phyloP scores from a whole-genome alignment of 1,284 basidiomycete species.

The Stygiomarasmius scandens region DNA sequence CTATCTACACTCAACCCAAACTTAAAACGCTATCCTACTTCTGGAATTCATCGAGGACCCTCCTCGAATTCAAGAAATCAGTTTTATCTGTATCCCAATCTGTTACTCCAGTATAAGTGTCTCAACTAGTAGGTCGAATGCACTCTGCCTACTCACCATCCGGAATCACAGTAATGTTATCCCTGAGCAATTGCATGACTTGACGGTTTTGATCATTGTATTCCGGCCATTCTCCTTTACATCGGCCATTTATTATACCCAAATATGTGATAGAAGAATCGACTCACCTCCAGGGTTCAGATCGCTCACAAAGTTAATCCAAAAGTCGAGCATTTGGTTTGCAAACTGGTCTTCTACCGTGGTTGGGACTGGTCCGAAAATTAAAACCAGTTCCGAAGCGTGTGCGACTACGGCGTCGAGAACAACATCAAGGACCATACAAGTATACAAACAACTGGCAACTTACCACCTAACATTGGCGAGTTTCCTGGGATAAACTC shows the following conservation, averaged over 20 bases:
- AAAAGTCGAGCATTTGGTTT: conserved; percentile 50
- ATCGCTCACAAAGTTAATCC: conserved; percentile 56
- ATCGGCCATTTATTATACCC: conserved; percentile 1
- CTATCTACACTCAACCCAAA: too few species aligned
- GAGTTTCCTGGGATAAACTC: conserved; percentile 58
- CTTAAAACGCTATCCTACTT: conserved; percentile 34
- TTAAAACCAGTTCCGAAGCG: conserved; percentile 48
- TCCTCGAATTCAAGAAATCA: conserved; percentile 41
- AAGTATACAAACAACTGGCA: too few species aligned
- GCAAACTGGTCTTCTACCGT: conserved; percentile 48
- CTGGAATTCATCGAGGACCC: conserved; percentile 49
- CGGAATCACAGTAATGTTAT: conserved; percentile 51
- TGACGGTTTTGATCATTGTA: conserved; percentile 36
- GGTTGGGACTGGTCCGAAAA: conserved; percentile 50
- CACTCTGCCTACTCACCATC: conserved; percentile 48
- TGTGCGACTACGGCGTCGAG: conserved; percentile 44
- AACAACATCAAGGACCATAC: neutral
- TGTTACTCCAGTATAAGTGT: conserved; percentile 22
- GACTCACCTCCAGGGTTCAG: conserved; percentile 52
- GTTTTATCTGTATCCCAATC: conserved; percentile 47
- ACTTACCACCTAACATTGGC: conserved; percentile 43
- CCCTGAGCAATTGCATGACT: conserved; percentile 49
- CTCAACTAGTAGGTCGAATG: neutral
- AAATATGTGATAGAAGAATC: neutral
- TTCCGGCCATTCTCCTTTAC: conserved; percentile 45